Evolutionary conservation across 805 yeast genomes (phyloP), one percentile per base, ranked within the genome.

Genomic region (Wickerhamiella spandovensis): DNA sequence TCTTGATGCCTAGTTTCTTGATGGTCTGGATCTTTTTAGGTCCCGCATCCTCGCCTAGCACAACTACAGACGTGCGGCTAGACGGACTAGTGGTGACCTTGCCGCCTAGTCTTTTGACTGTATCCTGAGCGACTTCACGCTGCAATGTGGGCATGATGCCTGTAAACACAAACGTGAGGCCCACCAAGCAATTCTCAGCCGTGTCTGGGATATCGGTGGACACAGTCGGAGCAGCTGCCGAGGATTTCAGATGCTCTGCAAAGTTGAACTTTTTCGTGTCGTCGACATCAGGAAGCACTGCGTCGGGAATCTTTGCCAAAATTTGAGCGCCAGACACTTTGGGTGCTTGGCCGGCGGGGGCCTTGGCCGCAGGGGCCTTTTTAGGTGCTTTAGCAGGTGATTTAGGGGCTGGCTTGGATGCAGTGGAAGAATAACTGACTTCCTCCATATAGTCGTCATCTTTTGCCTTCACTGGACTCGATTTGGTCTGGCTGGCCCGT

Each of bases 21-120:
- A 94, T 90, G 60, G 81, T 85, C 58, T 78, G 77, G 43, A 92
- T 78, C 65, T 92, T 92, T n/a, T 87, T 79, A 2, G 97, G 97
- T 0, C 98, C 98, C 2, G 98, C 97, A 57, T 92, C 97, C 48
- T 76, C 87, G 7, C 98, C 98, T 28, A 92, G 72, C 1, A 92
- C 97, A 1, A 90, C 95, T 44, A 88, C 72, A 22, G 87, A 77
- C 0, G 98, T 92, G 60, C 82, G 85, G 10, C 86, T 78, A 50
- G 92, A 84, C 23, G 90, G 82, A 0, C 95, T 77, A 58, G 85
- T 79, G 0, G 69, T 85, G 17, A 90, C 95, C 58, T 81, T 81
- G 3, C 95, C 98, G 15, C 98, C 98, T 60, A 90, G 87, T 55
- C 76, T 74, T 58, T 85, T 81, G 5, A 96, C 95, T 12, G 84